Evolutionary conservation across 805 yeast species (phyloP).

Genomic region (Pichia nakasei): DNA sequence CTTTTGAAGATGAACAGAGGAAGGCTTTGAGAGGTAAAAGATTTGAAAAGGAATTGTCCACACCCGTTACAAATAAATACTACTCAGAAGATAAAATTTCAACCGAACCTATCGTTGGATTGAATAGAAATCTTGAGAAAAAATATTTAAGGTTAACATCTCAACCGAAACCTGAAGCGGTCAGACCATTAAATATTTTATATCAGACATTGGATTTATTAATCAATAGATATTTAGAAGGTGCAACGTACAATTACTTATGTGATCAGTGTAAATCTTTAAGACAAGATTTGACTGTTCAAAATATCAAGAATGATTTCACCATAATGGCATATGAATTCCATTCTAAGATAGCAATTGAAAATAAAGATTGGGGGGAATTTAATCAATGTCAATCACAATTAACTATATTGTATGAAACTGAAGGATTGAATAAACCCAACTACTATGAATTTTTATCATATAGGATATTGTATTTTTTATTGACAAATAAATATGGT

Average conservation of each 20-base stretch:
- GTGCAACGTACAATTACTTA: constrained; percentile 61
- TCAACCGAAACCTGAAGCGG: constrained; percentile 78
- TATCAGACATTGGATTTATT: constrained; percentile 49
- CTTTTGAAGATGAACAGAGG: constrained; percentile 1
- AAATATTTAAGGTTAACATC: constrained; percentile 78
- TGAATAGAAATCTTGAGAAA: constrained; percentile 60
- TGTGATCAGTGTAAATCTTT: constrained; percentile 89
- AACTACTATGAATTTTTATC: constrained; percentile 57
- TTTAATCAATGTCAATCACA: constrained; percentile 92
- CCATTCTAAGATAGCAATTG: constrained; percentile 81
- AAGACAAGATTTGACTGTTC: constrained; percentile 90
- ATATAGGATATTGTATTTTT: constrained; percentile 64
- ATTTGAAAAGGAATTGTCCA: constrained; percentile 32
- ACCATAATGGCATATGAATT: constrained; percentile 74
- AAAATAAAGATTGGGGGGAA: constrained; percentile 81
- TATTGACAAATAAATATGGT: constrained; percentile 59
- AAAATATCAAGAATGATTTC: constrained; percentile 70
- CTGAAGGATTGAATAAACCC: constrained; percentile 19
- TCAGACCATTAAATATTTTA: constrained; percentile 63
- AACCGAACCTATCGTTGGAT: constrained; percentile 43
- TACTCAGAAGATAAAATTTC: constrained; percentile 2
- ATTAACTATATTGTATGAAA: constrained; percentile 51
- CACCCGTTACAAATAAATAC: constrained; percentile 9
- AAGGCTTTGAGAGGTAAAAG: constrained; percentile 32
- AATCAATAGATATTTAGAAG: constrained; percentile 39